Conservation (phyloP, 1,139 yeast species). For the Taiozyma onychis region DNA sequence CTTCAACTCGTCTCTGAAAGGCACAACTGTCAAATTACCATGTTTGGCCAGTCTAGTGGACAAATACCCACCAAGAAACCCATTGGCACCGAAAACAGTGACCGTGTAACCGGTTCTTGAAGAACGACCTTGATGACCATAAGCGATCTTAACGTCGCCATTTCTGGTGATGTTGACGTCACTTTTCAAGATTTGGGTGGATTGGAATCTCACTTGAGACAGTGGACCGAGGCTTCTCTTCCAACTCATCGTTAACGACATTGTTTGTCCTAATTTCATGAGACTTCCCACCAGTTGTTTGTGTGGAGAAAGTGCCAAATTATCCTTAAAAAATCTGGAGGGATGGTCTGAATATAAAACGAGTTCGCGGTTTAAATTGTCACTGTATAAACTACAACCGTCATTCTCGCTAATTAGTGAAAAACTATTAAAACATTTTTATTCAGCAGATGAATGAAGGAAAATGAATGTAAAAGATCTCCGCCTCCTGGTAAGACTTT, state of each 20-base stretch:
- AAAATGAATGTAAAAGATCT: not conserved
- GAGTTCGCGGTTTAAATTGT: not conserved
- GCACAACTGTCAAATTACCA: slow-evolving; percentile 74
- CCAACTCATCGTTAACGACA: not conserved
- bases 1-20: slow-evolving; percentile 76
- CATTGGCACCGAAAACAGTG: slow-evolving; percentile 81
- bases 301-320: not conserved
- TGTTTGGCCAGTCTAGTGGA: slow-evolving; percentile 72
- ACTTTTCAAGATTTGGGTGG: slow-evolving; percentile 29
- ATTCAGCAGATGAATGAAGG: too few relatives aligned
- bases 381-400: too few relatives aligned
- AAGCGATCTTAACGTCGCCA: slow-evolving; percentile 67
- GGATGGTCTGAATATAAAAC: not conserved
- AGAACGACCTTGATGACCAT: slow-evolving; percentile 79
- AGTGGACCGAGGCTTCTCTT: not conserved
- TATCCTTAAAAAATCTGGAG: not conserved
- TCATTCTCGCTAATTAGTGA: too few relatives aligned
- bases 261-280: not conserved
- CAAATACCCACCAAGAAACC: slow-evolving; percentile 72
- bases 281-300: not conserved
- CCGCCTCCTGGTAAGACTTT: not conserved
- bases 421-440: too few relatives aligned
- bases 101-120: slow-evolving; percentile 91
- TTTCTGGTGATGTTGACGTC: slow-evolving; percentile 72
- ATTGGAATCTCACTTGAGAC: slow-evolving; percentile 15